Percentiles rank a stretch among this genome's conserved stretches.
These are phyloP conservation scores for Coprinopsis sp. DNA, from an alignment of 768 basidiomycete genomes.

Conservation along the genomic window DNA sequence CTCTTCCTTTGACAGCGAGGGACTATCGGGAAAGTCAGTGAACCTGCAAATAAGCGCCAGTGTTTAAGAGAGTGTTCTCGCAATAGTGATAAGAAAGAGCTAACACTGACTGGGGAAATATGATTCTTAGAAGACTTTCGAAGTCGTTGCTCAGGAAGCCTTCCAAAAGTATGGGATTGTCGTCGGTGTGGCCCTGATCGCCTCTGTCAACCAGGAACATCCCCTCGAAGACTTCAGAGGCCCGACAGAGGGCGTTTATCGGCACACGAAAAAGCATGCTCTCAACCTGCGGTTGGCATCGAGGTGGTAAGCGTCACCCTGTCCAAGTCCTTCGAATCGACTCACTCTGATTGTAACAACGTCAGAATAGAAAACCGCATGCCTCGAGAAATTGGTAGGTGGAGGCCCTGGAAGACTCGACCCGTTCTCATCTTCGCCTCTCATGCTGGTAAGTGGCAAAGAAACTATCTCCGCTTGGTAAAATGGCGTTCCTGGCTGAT, in stretches of 20 bases:
- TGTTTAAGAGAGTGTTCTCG: neutral
- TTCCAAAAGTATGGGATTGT: conserved; percentile 14
- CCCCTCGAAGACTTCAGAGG: neutral
- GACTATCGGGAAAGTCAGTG: neutral
- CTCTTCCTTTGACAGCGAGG: conserved; percentile 5
- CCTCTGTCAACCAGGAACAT: neutral
- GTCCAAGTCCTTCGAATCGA: too few relatives aligned
- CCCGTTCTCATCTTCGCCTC: too few relatives aligned
- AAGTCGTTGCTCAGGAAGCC: conserved; percentile 14
- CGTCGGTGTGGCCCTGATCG: conserved; percentile 11
- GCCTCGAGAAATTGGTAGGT: too few relatives aligned
- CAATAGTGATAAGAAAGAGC: too few relatives aligned
- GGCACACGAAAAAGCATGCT: neutral
- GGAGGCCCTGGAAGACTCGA: too few relatives aligned
- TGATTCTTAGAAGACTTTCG: conserved; percentile 11
- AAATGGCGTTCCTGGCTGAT: too few relatives aligned
- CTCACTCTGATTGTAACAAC: too few relatives aligned
- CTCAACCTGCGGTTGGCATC: too few relatives aligned
- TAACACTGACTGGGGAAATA: conserved; percentile 16
- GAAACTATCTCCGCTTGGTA: too few relatives aligned
- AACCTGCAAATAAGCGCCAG: neutral
- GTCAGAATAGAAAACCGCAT: too few relatives aligned
- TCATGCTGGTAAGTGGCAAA: too few relatives aligned
- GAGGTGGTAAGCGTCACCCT: too few relatives aligned
- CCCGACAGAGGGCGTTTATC: neutral